Evolutionary conservation across 106 monocot species (phyloP), one percentile per base, ranked within the genome.

Genomic region (Dioscorea alata): DNA sequence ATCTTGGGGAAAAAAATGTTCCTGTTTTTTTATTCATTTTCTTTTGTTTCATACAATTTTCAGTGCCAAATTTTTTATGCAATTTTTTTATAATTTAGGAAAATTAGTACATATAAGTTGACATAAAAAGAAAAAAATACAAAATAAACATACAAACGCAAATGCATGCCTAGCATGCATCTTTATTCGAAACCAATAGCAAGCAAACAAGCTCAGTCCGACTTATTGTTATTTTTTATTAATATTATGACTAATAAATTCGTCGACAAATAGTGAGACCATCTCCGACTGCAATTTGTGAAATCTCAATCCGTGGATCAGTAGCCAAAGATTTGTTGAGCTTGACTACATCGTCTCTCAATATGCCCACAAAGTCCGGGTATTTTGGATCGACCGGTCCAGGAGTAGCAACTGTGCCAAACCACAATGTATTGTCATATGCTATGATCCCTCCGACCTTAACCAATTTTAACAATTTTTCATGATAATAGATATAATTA

Each of bases 401-500:
- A 13, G 1, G 42, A 10, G 42, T 42, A 0, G 69, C 90, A 22
- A 91, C 84, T 4, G 42, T 66, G 0, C 84, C 91, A 3, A 62
- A 64, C 90, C 86, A 87, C 5, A 90, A 79, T 0, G 86, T 84
- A 72, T 90, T 87, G 34, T 90, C 90, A 33, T 87, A 90, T 0
- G 69, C 78, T 9, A 90, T 82, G 49, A 76, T 21, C 17, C 90
- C 90, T 20, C 84, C 87, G 8, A 88, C 75, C 32, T 63, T 80
- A 5, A 88, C 76, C 6, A 92, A 76, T 78, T 81, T 73, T 22
- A 88, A 1, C 15, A 85, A 20, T 21, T 81, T 23, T 68, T 88
- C 79, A 52, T 88, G 88, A 71, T 88, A 85, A 15, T 81, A 50
- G 0, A 42, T 50, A 28, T 81, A 88, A 63, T 60, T 79, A 0